phyloP scores from a whole-genome alignment of 1,284 basidiomycete species.

The Pterulicium gracile region DNA sequence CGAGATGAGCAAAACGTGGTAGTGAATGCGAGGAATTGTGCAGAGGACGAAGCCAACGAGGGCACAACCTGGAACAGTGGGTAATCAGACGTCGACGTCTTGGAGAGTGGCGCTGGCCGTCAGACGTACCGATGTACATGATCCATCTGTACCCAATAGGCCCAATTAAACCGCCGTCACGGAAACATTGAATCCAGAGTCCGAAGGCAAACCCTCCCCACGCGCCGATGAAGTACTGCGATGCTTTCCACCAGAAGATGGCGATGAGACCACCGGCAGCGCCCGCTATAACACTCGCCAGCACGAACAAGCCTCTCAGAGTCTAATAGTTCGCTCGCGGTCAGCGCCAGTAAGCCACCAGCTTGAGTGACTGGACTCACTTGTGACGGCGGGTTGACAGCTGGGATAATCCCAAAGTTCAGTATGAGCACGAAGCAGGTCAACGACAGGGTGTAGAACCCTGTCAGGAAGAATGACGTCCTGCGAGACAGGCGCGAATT shows the following conservation, averaged over 20 bases:
- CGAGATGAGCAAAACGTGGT: conserved; percentile 69
- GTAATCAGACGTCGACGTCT: background rate
- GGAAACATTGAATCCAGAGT: conserved; percentile 81
- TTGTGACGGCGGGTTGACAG: conserved; percentile 67
- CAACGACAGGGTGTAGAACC: conserved; percentile 82
- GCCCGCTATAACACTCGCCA: conserved; percentile 73
- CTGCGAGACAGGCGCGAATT: conserved; percentile 26
- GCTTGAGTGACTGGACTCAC: background rate
- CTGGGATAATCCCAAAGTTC: conserved; percentile 77
- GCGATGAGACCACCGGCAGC: conserved; percentile 75
- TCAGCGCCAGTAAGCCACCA: background rate
- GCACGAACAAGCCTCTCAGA: conserved; percentile 82
- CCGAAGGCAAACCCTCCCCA: conserved; percentile 85
- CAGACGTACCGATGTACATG: conserved; percentile 63
- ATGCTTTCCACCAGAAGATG: conserved; percentile 85
- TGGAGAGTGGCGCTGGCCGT: conserved; percentile 6
- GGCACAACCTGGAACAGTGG: conserved; percentile 30
- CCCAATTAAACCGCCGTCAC: conserved; percentile 71
- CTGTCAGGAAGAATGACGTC: conserved; percentile 89
- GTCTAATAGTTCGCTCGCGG: conserved; percentile 24
- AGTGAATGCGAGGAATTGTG: conserved; percentile 66
- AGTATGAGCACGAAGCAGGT: conserved; percentile 84
- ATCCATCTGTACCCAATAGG: conserved; percentile 78
- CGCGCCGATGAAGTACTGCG: conserved; percentile 78
- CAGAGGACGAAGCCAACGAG: conserved; percentile 52